Conservation (phyloP, 2,329 filamentous ascomycete genomes). For the Cladophialophora exuberans region DNA sequence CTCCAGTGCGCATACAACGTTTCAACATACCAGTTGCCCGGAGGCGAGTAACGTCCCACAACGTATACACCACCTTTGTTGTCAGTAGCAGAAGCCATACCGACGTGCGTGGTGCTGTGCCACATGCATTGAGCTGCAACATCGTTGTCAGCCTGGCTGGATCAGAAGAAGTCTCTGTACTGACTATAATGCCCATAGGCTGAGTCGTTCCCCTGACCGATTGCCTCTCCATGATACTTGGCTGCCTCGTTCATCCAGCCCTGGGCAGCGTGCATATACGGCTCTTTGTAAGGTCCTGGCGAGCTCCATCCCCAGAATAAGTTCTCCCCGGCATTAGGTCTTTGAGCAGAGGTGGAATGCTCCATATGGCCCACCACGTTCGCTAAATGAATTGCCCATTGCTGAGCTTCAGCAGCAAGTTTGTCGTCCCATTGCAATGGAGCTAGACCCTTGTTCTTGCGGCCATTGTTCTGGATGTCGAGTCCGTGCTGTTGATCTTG, state of each 20-base stretch:
- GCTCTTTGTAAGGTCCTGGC: slow-evolving; percentile 9
- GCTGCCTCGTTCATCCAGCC: slow-evolving; percentile 28
- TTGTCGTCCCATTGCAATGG: slow-evolving; percentile 26
- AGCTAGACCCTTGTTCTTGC: slow-evolving; percentile 15
- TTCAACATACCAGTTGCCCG: slow-evolving; percentile 20
- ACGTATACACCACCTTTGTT: slow-evolving; percentile 27
- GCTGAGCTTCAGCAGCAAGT: slow-evolving; percentile 24
- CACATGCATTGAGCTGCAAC: slow-evolving; percentile 28
- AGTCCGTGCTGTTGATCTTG: slow-evolving; percentile 18
- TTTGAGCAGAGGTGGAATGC: background rate
- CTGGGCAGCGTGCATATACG: slow-evolving; percentile 15
- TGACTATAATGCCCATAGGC: slow-evolving; percentile 30
- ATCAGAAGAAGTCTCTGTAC: background rate
- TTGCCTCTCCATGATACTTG: slow-evolving; percentile 28
- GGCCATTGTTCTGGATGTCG: slow-evolving; percentile 26
- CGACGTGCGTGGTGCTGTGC: slow-evolving; percentile 26
- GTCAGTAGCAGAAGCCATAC: slow-evolving; percentile 27
- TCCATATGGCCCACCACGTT: slow-evolving; percentile 2
- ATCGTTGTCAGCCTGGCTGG: background rate
- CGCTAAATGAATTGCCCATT: slow-evolving; percentile 28
- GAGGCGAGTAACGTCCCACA: slow-evolving; percentile 29
- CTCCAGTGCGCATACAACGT: background rate
- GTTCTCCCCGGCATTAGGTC: slow-evolving; percentile 26
- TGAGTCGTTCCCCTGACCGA: slow-evolving; percentile 23
- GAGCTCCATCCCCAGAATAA: slow-evolving; percentile 23